Evolutionary conservation across 495 filamentous ascomycete species (phyloP).

Genomic region (Staphylotrichum tortipilum): DNA sequence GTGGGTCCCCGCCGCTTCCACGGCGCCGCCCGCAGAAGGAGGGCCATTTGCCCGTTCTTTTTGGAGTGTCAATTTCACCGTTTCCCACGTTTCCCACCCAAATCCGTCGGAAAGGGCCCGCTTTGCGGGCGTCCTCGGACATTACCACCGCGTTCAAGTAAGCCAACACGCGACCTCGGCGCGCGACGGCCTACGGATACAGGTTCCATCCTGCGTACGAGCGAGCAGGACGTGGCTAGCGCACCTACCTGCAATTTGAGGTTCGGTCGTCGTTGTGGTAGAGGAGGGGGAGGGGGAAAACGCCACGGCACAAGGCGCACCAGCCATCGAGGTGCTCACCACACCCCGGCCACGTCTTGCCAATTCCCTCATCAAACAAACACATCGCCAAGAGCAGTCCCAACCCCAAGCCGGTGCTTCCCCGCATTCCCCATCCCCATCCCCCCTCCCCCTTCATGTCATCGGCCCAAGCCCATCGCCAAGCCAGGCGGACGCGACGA

Average conservation of each 20-base stretch:
- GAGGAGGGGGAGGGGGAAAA: too few relatives aligned
- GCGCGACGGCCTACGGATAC: background rate
- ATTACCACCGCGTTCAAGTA: conserved; percentile 1
- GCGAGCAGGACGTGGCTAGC: too few relatives aligned
- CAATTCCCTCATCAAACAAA: background rate
- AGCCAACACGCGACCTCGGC: background rate
- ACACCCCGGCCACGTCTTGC: too few relatives aligned
- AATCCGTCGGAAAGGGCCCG: too few relatives aligned
- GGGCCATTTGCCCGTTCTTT: background rate
- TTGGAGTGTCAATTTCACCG: conserved; percentile 5
- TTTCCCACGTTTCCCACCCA: conserved; percentile 4
- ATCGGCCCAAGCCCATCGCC: background rate
- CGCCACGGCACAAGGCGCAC: too few relatives aligned
- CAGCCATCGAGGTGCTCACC: too few relatives aligned
- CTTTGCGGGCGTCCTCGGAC: conserved; percentile 11
- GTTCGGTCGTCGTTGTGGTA: too few relatives aligned
- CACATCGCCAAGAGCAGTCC: conserved; percentile 1
- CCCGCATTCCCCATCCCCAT: conserved; percentile 6
- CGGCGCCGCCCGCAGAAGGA: background rate
- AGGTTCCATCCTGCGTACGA: too few relatives aligned
- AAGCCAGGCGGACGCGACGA: background rate
- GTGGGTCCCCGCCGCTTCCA: background rate
- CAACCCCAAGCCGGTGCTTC: background rate
- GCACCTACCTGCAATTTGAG: too few relatives aligned
- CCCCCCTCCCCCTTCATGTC: too few relatives aligned